A percentile compares a stretch with the other conserved stretches of the same genome.
These are phyloP conservation scores for Podospora didyma DNA, from an alignment of 495 filamentous ascomycete genomes.

Conservation along the genomic window DNA sequence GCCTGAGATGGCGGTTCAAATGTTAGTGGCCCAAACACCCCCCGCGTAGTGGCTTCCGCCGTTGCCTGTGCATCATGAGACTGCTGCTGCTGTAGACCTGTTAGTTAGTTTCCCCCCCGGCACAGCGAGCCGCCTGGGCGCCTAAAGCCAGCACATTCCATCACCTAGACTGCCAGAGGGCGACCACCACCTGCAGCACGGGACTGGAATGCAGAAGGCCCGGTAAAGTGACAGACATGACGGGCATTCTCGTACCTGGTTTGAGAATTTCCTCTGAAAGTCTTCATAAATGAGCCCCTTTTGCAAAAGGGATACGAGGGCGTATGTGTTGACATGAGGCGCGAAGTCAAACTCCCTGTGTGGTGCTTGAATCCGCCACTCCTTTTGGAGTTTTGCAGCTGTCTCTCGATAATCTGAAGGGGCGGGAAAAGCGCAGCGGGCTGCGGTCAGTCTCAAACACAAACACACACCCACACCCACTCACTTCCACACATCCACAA, in stretches of 20 bases:
- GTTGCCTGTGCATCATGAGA: conserved; percentile 40
- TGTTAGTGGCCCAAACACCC: conserved; percentile 47
- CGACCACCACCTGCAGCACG: conserved; percentile 7
- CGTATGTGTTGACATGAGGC: conserved; percentile 68
- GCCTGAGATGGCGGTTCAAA: conserved; percentile 28
- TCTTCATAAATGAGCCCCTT: conserved; percentile 71
- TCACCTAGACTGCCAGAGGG: conserved; percentile 7
- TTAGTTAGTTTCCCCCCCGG: conserved; percentile 41
- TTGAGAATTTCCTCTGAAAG: conserved; percentile 58
- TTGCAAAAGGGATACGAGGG: conserved; percentile 69
- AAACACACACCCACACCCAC: neutral
- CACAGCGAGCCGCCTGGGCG: conserved; percentile 21
- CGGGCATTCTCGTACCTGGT: conserved; percentile 20
- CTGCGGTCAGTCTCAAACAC: conserved; percentile 31
- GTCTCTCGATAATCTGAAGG: conserved; percentile 63
- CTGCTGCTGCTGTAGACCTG: conserved; percentile 39
- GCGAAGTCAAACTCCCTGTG: conserved; percentile 70
- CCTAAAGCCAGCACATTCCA: conserved; percentile 18
- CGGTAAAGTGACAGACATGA: conserved; percentile 3
- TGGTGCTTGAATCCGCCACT: conserved; percentile 69
- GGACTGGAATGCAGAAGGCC: neutral
- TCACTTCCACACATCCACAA: too few species aligned
- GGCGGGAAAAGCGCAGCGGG: conserved; percentile 16
- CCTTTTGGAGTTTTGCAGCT: conserved; percentile 75
- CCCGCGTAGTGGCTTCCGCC: conserved; percentile 39